Base-by-base conservation (phyloP, 179 eudicot genomes). In the Actinidia arguta region DNA sequence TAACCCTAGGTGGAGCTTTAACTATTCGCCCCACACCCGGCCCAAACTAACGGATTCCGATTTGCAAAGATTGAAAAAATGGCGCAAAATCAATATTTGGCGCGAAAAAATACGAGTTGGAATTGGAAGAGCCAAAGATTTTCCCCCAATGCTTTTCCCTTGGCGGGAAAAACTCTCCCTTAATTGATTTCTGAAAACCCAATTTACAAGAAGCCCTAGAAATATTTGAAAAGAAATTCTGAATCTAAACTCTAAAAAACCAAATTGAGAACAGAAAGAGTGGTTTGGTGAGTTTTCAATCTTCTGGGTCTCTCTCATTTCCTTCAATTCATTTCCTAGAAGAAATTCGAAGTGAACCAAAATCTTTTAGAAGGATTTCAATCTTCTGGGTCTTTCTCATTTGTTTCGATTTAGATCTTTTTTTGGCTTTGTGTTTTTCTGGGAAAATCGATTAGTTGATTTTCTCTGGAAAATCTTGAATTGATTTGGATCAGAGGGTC, bases 81-180 rank as follows among this genome's bases (percentile, higher is more conserved):
- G 16, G 13, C 69, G 14, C 39, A 63, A 24, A 25, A 7, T 12
- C 5, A 68, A 27, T 2, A 24, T 36, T 4, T 68, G 73, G 73
- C 73, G 73, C 73, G 73, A 68, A 68, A 68, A 47, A 8, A n/a
- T 16, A 39, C 17, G n/a, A n/a, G n/a, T n/a, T n/a, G n/a, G n/a
- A n/a, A n/a, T n/a, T n/a, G n/a, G n/a, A n/a, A n/a, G n/a, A n/a
- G n/a, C n/a, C n/a, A n/a, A n/a, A n/a, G n/a, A n/a, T n/a, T n/a
- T n/a, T n/a, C n/a, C n/a, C n/a, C n/a, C n/a, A n/a, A n/a, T n/a
- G n/a, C n/a, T n/a, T 39, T 1, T 17, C 22, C 1, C 16, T 36
- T 16, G 73, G 73, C 73, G 73, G 48, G 50, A 68, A 68, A 68
- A 68, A 66, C 39, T 20, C 16, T 16, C 1, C 8, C 7, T 17